Evolutionary conservation across 2,329 filamentous ascomycete species (phyloP).

Genomic region (Salinomyces thailandicus): DNA sequence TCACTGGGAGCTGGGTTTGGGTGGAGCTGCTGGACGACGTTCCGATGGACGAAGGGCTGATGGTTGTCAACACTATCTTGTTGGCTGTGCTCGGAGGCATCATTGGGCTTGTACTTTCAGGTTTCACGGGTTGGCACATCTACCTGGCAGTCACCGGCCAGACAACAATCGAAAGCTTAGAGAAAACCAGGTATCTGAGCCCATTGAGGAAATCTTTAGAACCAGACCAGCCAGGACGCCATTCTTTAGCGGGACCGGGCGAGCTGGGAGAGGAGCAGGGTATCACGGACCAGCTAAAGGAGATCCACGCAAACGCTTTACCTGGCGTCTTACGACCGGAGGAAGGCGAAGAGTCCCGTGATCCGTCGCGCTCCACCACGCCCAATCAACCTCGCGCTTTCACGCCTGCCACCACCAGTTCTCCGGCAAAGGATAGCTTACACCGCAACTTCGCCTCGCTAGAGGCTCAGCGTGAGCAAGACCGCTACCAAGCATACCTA

Average conservation of each 20-base stretch:
- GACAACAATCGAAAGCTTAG: constrained; percentile 92
- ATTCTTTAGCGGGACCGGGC: constrained; percentile 32
- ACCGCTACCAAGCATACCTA: constrained; percentile 69
- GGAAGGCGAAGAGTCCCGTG: constrained; percentile 55
- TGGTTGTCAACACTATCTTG: constrained; percentile 80
- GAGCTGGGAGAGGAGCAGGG: not conserved
- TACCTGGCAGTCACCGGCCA: constrained; percentile 66
- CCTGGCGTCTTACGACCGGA: constrained; percentile 72
- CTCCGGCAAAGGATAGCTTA: constrained; percentile 36
- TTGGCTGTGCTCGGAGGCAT: constrained; percentile 80
- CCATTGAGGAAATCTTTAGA: constrained; percentile 64
- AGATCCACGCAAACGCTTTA: constrained; percentile 71
- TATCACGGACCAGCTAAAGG: constrained; percentile 59
- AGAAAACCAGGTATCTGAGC: constrained; percentile 88
- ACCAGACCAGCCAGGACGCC: constrained; percentile 25
- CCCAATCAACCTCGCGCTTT: constrained; percentile 1
- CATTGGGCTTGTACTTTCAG: constrained; percentile 77
- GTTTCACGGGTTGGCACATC: constrained; percentile 88
- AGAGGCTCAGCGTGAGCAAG: constrained; percentile 54
- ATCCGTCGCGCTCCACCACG: constrained; percentile 18
- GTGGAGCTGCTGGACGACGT: constrained; percentile 63
- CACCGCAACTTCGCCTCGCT: constrained; percentile 15
- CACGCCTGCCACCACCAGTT: constrained; percentile 16
- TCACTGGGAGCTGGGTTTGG: constrained; percentile 75
- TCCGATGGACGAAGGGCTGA: constrained; percentile 62